phyloP scores from a whole-genome alignment of 148 eudicot genomes.

The Camellia granthamiana region DNA sequence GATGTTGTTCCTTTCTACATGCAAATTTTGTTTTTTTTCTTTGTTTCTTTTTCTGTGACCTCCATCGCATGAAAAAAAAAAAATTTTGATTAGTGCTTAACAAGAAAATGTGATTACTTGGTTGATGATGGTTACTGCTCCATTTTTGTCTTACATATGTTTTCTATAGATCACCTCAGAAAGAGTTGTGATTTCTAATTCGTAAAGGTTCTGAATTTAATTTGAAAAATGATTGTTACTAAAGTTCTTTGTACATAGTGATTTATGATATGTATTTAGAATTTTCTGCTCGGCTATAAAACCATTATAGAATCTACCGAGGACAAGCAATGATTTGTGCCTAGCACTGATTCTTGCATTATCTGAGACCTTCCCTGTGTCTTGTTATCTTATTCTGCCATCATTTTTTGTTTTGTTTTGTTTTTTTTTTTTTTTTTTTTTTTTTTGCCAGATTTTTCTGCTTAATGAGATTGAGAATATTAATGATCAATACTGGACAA shows the following conservation, averaged over 20 bases:
- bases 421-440: too few relatives aligned
- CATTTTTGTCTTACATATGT: not conserved
- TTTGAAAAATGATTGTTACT: not conserved
- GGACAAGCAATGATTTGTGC: not conserved
- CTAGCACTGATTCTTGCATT: not conserved
- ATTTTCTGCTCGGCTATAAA: not conserved
- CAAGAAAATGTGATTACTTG: not conserved
- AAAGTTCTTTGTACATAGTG: not conserved
- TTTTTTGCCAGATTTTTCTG: slow-evolving; percentile 20
- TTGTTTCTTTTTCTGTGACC: not conserved
- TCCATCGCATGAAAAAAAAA: not conserved
- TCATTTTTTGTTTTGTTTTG: too few relatives aligned
- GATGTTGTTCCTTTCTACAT: not conserved
- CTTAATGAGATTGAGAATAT: slow-evolving; percentile 26
- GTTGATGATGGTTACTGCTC: not conserved
- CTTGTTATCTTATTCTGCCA: not conserved
- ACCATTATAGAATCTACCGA: not conserved
- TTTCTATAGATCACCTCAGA: not conserved
- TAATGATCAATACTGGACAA: slow-evolving; percentile 25
- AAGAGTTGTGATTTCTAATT: not conserved
- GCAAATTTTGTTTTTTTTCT: not conserved
- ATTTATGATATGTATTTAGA: not conserved
- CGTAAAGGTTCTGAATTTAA: not conserved
- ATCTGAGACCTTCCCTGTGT: not conserved
- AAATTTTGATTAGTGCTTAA: not conserved